phyloP scores from a whole-genome alignment of 192 early-diverging fungal species.

The Coemansia sp. region DNA sequence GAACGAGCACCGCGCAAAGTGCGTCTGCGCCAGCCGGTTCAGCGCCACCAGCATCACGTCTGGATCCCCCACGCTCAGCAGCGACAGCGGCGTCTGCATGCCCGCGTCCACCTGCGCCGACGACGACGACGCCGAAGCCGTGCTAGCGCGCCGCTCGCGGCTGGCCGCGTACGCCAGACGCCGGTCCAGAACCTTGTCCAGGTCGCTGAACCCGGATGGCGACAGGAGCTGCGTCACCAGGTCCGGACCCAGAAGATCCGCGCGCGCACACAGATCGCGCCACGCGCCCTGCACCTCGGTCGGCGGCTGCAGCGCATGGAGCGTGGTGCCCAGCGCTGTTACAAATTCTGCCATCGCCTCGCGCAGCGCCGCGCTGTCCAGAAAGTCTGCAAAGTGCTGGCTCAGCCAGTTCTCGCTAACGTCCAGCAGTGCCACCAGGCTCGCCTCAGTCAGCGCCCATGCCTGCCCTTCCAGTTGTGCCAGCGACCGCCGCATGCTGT shows the following conservation, averaged over 20 bases:
- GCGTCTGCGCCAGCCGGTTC: constrained; percentile 44
- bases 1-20: constrained; percentile 48
- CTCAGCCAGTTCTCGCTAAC: constrained; percentile 62
- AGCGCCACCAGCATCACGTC: constrained; percentile 34
- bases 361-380: constrained; percentile 57
- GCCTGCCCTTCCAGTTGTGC: constrained; percentile 8
- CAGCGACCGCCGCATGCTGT: constrained; percentile 26
- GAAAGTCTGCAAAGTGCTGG: constrained; percentile 59
- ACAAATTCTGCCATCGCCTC: constrained; percentile 49
- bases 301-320: constrained; percentile 2
- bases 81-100: constrained; percentile 22
- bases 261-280: constrained; percentile 13
- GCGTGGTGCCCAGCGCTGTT: constrained; percentile 3
- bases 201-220: constrained; percentile 25
- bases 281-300: constrained; percentile 9
- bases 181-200: constrained; percentile 33
- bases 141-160: constrained; percentile 33
- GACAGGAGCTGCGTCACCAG: constrained; percentile 31
- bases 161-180: constrained; percentile 22
- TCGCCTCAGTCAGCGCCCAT: constrained; percentile 31
- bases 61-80: constrained; percentile 29
- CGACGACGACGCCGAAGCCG: not conserved
- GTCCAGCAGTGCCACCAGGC: constrained; percentile 47
- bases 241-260: constrained; percentile 16
- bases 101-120: constrained; percentile 13